Base-by-base conservation (phyloP, 352 stramenopile genomes). In the Globisporangium cylindrosporum region DNA sequence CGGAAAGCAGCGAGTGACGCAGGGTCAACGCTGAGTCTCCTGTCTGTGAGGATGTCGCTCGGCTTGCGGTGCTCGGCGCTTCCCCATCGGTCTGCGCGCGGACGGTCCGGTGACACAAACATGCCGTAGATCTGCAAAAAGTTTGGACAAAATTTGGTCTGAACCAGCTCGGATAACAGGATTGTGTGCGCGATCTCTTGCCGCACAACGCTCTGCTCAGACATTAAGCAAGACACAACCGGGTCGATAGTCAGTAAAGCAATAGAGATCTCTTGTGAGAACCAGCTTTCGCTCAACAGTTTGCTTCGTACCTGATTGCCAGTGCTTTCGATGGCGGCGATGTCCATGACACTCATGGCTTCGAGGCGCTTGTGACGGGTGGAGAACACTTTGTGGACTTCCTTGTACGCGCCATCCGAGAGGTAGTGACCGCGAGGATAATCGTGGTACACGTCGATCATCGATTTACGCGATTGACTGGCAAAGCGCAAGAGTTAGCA, bases 151-250 rank as follows among this genome's bases (percentile, higher is more conserved):
- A 97, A 85, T 9, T 88, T 84, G 15, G 83, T 76, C 46, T 89
- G 82, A 0, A 94, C 81, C 20, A 98, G 73, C 43, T 97, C 85
- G 0, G 93, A 98, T 1, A 99, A 75, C 71, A 98, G 71, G 15
- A 97, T 69, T 2, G 95, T 98, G 53, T 98, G 92, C 5, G 92
- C 92, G n/a, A 99, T 84, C 74, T 99, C 97, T 75, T 97, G 88
- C 7, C 85, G 85, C 48, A 99, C 80, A 29, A 98, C 80, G 65
- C 84, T 76, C 86, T 95, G 65, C 7, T 36, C 27, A 59, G 27
- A 14, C 8, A 24, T 24, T 1, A 18, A 14, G 18, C 10, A 59
- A 38, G 25, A 14, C 18, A 25, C 27, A 43, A 43, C 1, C 43
- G 6, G 5, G 18, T n/a, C 54, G 15, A 59, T 14, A 36, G 54